Evolutionary conservation across 2,329 filamentous ascomycete species (phyloP).

Genomic region (Cryphonectria nitschkei): DNA sequence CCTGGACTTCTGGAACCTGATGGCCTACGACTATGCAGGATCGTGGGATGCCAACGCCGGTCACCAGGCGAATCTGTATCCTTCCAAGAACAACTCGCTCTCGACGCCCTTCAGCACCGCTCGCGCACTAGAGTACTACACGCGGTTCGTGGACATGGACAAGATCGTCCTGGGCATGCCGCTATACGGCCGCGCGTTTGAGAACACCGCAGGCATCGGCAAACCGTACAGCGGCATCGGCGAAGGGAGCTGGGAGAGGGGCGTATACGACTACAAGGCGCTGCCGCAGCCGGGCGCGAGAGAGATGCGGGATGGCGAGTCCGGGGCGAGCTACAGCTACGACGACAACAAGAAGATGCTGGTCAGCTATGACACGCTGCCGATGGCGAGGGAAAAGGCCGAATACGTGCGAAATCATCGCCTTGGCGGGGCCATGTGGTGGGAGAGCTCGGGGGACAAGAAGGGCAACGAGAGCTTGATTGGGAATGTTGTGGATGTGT

Average conservation of each 20-base stretch:
- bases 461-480: slow-evolving; percentile 69
- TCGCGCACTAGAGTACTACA: slow-evolving; percentile 73
- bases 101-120: slow-evolving; percentile 80
- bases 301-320: slow-evolving; percentile 65
- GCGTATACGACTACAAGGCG: slow-evolving; percentile 87
- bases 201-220: slow-evolving; percentile 76
- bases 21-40: slow-evolving; percentile 89
- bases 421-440: slow-evolving; percentile 95
- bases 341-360: slow-evolving; percentile 64
- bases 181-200: slow-evolving; percentile 85
- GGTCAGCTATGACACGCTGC: slow-evolving; percentile 77
- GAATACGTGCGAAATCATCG: slow-evolving; percentile 67
- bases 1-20: slow-evolving; percentile 78
- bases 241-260: slow-evolving; percentile 80
- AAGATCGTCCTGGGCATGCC: slow-evolving; percentile 94
- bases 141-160: slow-evolving; percentile 63
- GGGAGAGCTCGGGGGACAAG: slow-evolving; percentile 85
- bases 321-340: slow-evolving; percentile 79
- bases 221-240: slow-evolving; percentile 72
- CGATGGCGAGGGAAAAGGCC: slow-evolving; percentile 70
- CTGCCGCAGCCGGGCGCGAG: slow-evolving; percentile 70
- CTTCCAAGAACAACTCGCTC: slow-evolving; percentile 57
- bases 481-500: slow-evolving; percentile 59
- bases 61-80: slow-evolving; percentile 81
- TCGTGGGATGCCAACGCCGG: slow-evolving; percentile 74